Evolutionary conservation across 2,329 filamentous ascomycete genomes (phyloP).

Genomic region (Aspergillus felis): DNA sequence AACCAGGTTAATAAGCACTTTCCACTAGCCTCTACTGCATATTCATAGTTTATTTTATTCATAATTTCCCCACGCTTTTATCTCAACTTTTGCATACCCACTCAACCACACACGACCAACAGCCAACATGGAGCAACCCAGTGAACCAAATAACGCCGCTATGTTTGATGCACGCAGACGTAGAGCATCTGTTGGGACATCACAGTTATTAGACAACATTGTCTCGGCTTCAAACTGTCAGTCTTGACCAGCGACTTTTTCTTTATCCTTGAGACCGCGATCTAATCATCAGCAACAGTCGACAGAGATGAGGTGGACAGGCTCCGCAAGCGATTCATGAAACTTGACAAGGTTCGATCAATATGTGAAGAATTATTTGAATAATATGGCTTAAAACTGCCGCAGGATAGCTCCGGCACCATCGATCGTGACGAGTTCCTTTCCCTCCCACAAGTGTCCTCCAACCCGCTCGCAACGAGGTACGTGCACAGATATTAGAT

Average conservation of each 20-base stretch:
- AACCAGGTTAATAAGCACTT: neutral
- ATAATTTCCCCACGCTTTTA: neutral
- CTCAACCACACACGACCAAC: conserved; percentile 22
- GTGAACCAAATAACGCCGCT: conserved; percentile 42
- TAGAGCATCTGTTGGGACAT: conserved; percentile 47
- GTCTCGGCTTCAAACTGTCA: conserved; percentile 94
- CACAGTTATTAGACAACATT: conserved; percentile 84
- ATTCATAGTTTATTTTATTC: neutral
- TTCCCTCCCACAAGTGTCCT: conserved; percentile 92
- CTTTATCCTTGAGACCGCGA: neutral
- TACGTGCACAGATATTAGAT: conserved; percentile 38
- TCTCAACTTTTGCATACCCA: conserved; percentile 1
- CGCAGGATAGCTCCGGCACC: conserved; percentile 91
- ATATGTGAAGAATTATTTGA: too few species aligned
- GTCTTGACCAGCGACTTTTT: conserved; percentile 27
- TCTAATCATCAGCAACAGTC: conserved; percentile 53
- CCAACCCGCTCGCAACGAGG: conserved; percentile 94
- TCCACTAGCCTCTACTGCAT: neutral
- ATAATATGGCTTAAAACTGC: neutral
- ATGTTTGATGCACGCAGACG: conserved; percentile 43
- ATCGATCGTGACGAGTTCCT: conserved; percentile 99
- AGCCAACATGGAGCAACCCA: conserved; percentile 28
- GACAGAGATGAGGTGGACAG: conserved; percentile 96
- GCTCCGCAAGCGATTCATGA: conserved; percentile 97
- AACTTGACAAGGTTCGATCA: conserved; percentile 79